Evolutionary conservation across 257 asterid genomes (phyloP).

Genomic region (Solanum pimpinellifolium): DNA sequence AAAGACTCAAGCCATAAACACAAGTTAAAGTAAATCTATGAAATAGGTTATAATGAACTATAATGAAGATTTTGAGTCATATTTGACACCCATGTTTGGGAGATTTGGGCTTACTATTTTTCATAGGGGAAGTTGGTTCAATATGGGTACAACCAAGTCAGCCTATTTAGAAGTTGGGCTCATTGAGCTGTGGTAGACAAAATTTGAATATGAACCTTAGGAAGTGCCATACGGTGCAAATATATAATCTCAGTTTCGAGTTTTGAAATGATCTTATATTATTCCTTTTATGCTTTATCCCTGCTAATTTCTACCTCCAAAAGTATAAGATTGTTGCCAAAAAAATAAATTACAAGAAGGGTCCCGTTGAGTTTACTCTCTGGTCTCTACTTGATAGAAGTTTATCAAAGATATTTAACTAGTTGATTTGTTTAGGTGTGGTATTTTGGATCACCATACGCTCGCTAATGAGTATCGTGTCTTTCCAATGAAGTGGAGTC

Average conservation of each 20-base stretch:
- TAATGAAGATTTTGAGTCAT: neutral
- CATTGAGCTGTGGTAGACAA: no score
- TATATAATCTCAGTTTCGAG: neutral
- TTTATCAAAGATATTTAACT: no score
- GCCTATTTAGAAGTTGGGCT: no score
- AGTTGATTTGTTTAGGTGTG: no score
- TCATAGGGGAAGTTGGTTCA: neutral
- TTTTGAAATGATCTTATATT: neutral
- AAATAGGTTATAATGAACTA: neutral
- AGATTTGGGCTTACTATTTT: neutral
- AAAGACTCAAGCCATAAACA: neutral
- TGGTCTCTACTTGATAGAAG: no score
- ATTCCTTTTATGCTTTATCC: no score
- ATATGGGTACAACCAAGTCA: neutral
- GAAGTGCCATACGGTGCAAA: neutral
- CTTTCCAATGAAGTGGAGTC: neutral
- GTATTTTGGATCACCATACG: neutral
- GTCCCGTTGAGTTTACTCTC: no score
- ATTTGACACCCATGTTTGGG: neutral
- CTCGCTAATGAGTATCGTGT: neutral
- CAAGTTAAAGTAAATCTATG: neutral
- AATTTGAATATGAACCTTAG: no score
- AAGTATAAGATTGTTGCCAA: no score
- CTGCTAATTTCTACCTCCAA: no score
- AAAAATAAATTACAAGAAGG: no score